Evolutionary conservation across 495 filamentous ascomycete genomes (phyloP).

Genomic region (Aspergillus biplanus): DNA sequence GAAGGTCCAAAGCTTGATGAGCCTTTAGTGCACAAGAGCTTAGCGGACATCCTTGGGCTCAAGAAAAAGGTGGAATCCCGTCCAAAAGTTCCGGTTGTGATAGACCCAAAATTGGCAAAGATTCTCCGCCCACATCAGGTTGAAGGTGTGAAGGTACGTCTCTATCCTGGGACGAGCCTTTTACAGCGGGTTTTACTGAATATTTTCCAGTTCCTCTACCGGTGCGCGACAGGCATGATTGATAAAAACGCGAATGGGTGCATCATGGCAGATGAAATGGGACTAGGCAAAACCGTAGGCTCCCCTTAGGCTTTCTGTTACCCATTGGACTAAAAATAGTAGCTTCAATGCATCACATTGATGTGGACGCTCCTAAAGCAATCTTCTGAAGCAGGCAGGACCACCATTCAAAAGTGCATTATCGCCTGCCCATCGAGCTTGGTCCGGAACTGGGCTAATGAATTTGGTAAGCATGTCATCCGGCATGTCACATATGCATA

Average conservation of each 20-base stretch:
- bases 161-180: neutral
- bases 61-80: constrained; percentile 82
- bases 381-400: constrained; percentile 89
- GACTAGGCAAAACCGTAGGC: constrained; percentile 86
- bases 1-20: constrained; percentile 70
- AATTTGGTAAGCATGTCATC: constrained; percentile 52
- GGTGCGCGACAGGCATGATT: constrained; percentile 89
- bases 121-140: constrained; percentile 96
- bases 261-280: constrained; percentile 99
- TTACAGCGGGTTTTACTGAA: neutral
- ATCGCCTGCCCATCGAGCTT: constrained; percentile 98
- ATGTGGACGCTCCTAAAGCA: constrained; percentile 98
- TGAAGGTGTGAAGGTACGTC: constrained; percentile 82
- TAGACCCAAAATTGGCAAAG: constrained; percentile 89
- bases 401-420: constrained; percentile 94
- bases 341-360: constrained; percentile 74
- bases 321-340: constrained; percentile 36
- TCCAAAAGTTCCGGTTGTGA: constrained; percentile 93
- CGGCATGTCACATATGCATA: constrained; percentile 1
- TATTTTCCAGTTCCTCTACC: constrained; percentile 75
- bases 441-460: constrained; percentile 97
- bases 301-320: neutral
- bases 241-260: constrained; percentile 94
- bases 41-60: constrained; percentile 94
- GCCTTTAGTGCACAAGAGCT: constrained; percentile 86